Percentiles rank a stretch among this genome's conserved stretches.
Conservation (phyloP, 768 basidiomycete species). For the Leucocoprinus birnbaumii region DNA sequence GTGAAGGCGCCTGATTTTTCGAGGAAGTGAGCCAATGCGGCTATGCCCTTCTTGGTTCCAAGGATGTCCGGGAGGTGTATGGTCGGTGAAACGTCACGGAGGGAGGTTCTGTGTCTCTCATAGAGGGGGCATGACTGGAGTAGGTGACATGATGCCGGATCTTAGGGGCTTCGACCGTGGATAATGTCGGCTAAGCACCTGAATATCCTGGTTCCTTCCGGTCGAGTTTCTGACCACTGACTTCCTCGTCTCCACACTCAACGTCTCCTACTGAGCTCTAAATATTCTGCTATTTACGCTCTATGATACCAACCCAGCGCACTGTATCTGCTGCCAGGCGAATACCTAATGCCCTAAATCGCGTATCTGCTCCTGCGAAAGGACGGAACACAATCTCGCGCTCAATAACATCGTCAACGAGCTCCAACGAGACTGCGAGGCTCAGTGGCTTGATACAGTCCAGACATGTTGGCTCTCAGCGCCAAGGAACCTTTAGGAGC, state of each 20-base stretch:
- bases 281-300: not conserved
- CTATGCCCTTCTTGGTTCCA: too few species aligned
- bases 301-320: slow-evolving; percentile 37
- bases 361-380: slow-evolving; percentile 11
- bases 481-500: not conserved
- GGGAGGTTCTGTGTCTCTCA: too few species aligned
- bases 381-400: slow-evolving; percentile 14
- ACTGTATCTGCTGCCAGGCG: slow-evolving; percentile 24
- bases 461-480: not conserved
- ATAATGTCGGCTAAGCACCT: not conserved
- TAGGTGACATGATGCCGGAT: slow-evolving; percentile 7
- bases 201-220: slow-evolving; percentile 8
- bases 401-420: slow-evolving; percentile 9
- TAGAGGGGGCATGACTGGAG: too few species aligned
- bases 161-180: slow-evolving; percentile 8
- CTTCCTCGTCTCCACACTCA: not conserved
- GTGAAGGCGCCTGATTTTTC: too few species aligned
- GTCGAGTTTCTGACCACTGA: not conserved
- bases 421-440: not conserved
- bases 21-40: too few species aligned
- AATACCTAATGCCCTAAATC: slow-evolving; percentile 20
- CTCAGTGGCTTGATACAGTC: not conserved
- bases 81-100: too few species aligned
- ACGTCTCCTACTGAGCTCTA: not conserved
- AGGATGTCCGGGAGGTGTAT: too few species aligned